phyloP scores from a whole-genome alignment of 495 filamentous ascomycete genomes.

The Hyaloscypha variabilis region DNA sequence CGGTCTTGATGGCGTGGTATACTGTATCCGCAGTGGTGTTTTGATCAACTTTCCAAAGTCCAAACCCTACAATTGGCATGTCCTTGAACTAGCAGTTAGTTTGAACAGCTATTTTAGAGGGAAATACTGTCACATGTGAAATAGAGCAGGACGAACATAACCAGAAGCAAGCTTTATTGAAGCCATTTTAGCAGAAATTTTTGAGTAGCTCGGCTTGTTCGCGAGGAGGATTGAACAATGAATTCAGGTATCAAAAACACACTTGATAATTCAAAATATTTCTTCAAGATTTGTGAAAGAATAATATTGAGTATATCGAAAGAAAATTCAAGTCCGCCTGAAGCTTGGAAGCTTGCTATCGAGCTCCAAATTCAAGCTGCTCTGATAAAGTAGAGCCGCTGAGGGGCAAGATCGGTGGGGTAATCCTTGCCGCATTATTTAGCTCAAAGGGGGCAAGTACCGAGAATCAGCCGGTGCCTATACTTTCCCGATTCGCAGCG shows the following conservation, averaged over 20 bases:
- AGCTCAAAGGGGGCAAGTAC: neutral
- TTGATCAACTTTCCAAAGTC: constrained; percentile 75
- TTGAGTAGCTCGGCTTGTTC: neutral
- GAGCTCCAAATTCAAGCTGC: neutral
- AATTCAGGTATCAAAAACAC: neutral
- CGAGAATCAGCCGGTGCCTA: neutral
- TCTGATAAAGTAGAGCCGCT: neutral
- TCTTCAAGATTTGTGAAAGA: neutral
- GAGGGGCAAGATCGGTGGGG: neutral
- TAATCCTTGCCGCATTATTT: neutral
- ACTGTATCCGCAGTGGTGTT: constrained; percentile 64
- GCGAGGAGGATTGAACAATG: neutral
- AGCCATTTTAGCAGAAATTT: neutral
- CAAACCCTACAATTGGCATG: constrained; percentile 81
- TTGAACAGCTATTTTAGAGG: neutral
- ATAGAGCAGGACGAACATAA: constrained; percentile 26
- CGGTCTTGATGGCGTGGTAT: constrained; percentile 69
- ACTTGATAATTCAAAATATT: neutral
- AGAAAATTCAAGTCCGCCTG: neutral
- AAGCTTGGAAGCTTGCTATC: neutral
- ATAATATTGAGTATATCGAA: neutral
- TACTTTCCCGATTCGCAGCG: neutral
- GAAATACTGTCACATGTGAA: neutral
- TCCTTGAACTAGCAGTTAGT: neutral
- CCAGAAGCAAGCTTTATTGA: constrained; percentile 72